A percentile compares a stretch with the other conserved stretches of the same genome.
Conservation (phyloP, 805 yeast genomes). For the Yueomyces sp. region DNA sequence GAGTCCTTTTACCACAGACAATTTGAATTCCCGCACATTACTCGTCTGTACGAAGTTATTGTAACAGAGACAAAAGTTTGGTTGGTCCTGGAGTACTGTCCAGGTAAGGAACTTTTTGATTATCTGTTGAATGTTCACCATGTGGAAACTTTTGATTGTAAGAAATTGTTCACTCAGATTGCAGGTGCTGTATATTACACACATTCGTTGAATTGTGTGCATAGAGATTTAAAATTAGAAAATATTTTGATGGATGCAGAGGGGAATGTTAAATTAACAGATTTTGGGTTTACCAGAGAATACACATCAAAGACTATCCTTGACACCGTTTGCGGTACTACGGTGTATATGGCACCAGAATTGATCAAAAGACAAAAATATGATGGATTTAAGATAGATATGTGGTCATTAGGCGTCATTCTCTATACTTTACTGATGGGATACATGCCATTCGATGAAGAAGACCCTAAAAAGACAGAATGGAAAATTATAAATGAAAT, state of each 20-base stretch:
- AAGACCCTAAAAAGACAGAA: constrained; percentile 49
- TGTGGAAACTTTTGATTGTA: constrained; percentile 37
- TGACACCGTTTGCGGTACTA: constrained; percentile 86
- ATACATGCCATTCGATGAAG: constrained; percentile 84
- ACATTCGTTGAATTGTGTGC: constrained; percentile 66
- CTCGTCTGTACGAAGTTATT: constrained; percentile 73
- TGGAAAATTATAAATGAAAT: constrained; percentile 47
- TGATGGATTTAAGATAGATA: constrained; percentile 70
- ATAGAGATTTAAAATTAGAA: constrained; percentile 75
- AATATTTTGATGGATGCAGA: constrained; percentile 51
- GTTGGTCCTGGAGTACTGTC: constrained; percentile 85
- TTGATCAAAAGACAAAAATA: constrained; percentile 54
- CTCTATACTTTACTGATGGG: constrained; percentile 76
- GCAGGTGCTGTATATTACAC: constrained; percentile 49
- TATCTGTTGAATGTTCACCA: constrained; percentile 41
- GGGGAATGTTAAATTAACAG: constrained; percentile 63
- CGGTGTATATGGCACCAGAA: constrained; percentile 96
- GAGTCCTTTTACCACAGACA: constrained; percentile 84
- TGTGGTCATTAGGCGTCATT: constrained; percentile 88
- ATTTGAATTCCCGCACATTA: constrained; percentile 71
- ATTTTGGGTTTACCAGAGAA: constrained; percentile 90
- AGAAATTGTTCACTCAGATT: constrained; percentile 48
- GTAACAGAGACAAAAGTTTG: constrained; percentile 70
- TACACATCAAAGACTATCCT: constrained; percentile 41
- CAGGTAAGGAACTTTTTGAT: constrained; percentile 65